Evolutionary conservation across 345 rosid genomes (phyloP).

Genomic region (Rubroshorea leprosula): DNA sequence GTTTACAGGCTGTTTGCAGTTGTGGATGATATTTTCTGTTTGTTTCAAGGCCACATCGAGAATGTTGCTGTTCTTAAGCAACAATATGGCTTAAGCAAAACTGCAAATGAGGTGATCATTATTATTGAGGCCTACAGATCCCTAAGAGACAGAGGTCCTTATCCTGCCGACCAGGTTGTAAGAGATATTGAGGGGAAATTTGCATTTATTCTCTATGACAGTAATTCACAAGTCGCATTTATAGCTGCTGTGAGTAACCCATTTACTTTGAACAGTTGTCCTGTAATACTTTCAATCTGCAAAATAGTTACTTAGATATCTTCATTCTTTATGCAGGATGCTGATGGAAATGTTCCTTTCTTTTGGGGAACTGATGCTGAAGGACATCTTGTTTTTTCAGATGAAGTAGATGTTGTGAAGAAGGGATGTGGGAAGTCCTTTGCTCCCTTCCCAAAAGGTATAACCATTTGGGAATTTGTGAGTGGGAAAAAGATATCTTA

Average conservation of each 20-base stretch:
- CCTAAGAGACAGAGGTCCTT: constrained; percentile 94
- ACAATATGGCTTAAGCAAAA: constrained; percentile 84
- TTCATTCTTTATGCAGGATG: constrained; percentile 49
- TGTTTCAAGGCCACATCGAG: constrained; percentile 91
- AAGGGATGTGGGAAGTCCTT: constrained; percentile 89
- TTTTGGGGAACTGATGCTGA: constrained; percentile 89
- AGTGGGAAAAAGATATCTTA: no score
- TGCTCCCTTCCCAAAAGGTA: constrained; percentile 97
- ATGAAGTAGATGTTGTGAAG: constrained; percentile 57
- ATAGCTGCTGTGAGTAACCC: constrained; percentile 61
- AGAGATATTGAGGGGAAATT: constrained; percentile 76
- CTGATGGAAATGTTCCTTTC: constrained; percentile 78
- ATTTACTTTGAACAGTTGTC: background rate
- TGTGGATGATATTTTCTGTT: constrained; percentile 88
- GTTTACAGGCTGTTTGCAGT: constrained; percentile 70
- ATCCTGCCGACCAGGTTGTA: constrained; percentile 91
- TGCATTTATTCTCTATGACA: constrained; percentile 69
- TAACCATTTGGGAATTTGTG: no score
- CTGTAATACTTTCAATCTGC: no score
- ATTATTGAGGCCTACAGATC: constrained; percentile 88
- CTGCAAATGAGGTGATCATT: constrained; percentile 83
- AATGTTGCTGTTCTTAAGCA: constrained; percentile 81
- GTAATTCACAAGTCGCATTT: constrained; percentile 51
- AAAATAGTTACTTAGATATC: background rate
- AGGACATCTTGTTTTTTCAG: constrained; percentile 71